Percentiles rank a stretch among this genome's conserved stretches.
phyloP scores from a whole-genome alignment of 2,329 filamentous ascomycete species.

The Pyrenophora teres region DNA sequence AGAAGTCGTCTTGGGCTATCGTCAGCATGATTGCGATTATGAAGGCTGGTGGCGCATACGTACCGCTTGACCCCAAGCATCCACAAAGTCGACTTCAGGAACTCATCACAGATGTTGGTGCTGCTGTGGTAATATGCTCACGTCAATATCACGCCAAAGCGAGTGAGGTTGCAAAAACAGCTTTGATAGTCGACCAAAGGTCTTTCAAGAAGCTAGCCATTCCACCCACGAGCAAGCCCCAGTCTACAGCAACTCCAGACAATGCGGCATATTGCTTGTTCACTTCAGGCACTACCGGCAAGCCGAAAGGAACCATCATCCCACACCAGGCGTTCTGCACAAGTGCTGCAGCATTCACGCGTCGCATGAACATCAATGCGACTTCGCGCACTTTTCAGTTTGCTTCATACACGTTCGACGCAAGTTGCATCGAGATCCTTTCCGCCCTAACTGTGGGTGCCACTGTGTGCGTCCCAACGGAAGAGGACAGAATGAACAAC shows the following conservation, averaged over 20 bases:
- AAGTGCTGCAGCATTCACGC: constrained; percentile 36
- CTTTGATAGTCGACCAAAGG: constrained; percentile 46
- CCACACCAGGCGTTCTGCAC: constrained; percentile 65
- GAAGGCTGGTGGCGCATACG: constrained; percentile 47
- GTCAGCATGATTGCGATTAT: constrained; percentile 45
- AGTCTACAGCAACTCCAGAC: constrained; percentile 47
- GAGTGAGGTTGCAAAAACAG: constrained; percentile 28
- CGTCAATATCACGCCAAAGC: constrained; percentile 24
- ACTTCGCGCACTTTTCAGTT: constrained; percentile 62
- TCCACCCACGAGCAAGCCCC: constrained; percentile 44
- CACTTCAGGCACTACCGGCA: constrained; percentile 49
- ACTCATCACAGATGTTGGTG: constrained; percentile 40
- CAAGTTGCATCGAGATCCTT: constrained; percentile 60
- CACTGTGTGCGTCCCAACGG: constrained; percentile 60
- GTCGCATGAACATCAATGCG: constrained; percentile 51
- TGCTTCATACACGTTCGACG: constrained; percentile 60
- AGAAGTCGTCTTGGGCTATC: constrained; percentile 41
- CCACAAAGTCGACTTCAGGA: constrained; percentile 43
- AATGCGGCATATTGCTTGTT: constrained; percentile 66
- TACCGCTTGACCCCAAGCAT: constrained; percentile 47
- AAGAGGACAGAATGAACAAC: constrained; percentile 59
- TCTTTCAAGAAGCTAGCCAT: constrained; percentile 44
- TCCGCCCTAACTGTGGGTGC: constrained; percentile 58
- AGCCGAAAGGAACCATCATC: constrained; percentile 66
- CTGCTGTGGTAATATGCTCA: constrained; percentile 38